Conservation (phyloP, 192 early-diverging fungal species). For the Coemansia sp. region DNA sequence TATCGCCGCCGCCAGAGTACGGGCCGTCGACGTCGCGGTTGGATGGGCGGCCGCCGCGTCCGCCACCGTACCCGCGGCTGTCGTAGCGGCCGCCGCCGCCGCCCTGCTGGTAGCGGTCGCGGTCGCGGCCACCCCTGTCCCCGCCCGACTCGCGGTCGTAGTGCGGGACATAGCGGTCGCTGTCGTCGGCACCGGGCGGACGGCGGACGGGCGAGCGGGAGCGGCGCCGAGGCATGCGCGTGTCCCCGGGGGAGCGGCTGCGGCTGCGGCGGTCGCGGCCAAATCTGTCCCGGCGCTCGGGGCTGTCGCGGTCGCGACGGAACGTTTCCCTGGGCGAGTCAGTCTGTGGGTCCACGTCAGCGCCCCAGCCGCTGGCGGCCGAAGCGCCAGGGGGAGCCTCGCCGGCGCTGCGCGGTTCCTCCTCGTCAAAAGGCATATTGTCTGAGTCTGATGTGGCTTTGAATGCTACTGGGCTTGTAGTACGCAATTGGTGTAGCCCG, state of each 20-base stretch:
- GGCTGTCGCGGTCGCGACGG: conserved; percentile 51
- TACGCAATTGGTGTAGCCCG: conserved; percentile 2
- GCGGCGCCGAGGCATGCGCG: conserved; percentile 34
- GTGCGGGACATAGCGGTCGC: conserved; percentile 85
- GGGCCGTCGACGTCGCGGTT: conserved; percentile 45
- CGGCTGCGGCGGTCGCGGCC: conserved; percentile 46
- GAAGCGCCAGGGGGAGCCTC: conserved; percentile 11
- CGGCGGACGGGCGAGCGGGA: conserved; percentile 51
- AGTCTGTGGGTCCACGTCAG: conserved; percentile 12
- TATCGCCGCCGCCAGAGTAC: conserved; percentile 41
- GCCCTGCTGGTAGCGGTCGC: conserved; percentile 48
- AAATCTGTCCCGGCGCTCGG: conserved; percentile 54
- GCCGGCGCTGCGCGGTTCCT: conserved; percentile 25
- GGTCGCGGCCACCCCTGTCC: conserved; percentile 34
- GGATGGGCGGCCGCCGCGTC: conserved; percentile 41
- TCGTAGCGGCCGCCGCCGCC: conserved; percentile 23
- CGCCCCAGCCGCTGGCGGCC: conserved; percentile 23
- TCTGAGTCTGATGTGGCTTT: not conserved
- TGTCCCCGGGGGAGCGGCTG: conserved; percentile 42
- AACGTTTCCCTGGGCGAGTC: conserved; percentile 47
- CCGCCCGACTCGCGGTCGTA: conserved; percentile 73
- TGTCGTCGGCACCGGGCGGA: conserved; percentile 52
- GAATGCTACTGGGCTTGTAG: not conserved
- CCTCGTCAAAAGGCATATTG: conserved; percentile 54
- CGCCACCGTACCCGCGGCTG: conserved; percentile 37